Evolutionary conservation across 2,329 filamentous ascomycete genomes (phyloP), one percentile per base, ranked within the genome.

Genomic region (Cytospora mali): DNA sequence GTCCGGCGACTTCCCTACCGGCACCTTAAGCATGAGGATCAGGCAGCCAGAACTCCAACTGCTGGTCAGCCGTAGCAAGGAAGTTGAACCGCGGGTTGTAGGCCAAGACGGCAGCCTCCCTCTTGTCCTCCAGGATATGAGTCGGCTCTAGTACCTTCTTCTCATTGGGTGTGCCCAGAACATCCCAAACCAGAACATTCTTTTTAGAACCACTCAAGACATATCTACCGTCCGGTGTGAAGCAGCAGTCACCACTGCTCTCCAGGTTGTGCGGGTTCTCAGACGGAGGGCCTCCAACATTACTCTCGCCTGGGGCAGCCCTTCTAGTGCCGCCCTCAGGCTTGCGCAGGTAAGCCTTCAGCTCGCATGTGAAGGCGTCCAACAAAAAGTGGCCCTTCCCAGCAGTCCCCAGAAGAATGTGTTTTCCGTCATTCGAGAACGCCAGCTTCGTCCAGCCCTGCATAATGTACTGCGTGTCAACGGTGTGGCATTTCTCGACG

Each of bases 371-470:
- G 73, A 97, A 98, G 1, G 94, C 91, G 73, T 99, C 95, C n/a
- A 99, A 80, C 2, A 99, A 79, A 71, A 95, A 96, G 75, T 99
- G 95, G 0, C 93, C 92, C 57, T 84, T 84, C 7, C 91, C 92
- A 55, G 89, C 91, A 2, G 94, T 98, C 16, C 91, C 91, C 21
- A 99, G 75, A 6, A 99, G 82, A 54, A 99, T 77, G 64, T 86
- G 86, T 72, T 96, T 96, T 21, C 95, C 95, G 71, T 99, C 95
- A 71, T 99, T 99, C 62, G 92, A 95, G 73, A 99, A 98, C 70
- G 97, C 93, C 49, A 99, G 82, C 69, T 90, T 93, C 1, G 91
- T 95, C 95, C 95, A 99, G 13, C 88, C 88, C 58, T 83, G 83
- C 65, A 85, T 79, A 1, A 83, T 76, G 57, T 90, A 87, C 54